Evolutionary conservation across 1,139 yeast genomes (phyloP), one percentile per base, ranked within the genome.

Genomic region (Pichia norvegensis): DNA sequence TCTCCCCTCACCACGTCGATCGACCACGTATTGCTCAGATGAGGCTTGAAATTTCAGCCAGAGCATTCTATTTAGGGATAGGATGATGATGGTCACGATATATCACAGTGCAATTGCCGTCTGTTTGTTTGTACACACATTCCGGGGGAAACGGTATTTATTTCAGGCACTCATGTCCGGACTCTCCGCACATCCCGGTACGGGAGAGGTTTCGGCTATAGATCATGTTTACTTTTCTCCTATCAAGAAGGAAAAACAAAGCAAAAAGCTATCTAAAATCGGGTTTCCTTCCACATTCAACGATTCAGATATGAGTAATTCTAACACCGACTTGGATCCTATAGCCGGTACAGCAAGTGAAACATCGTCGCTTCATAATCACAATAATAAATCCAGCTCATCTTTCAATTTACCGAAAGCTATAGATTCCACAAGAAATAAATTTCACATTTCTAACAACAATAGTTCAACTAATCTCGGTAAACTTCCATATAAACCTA

Each of bases 201-300:
- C 16, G 5, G 36, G 36, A 21, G 38, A 36, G 38, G 27, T 33
- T 33, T 33, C 22, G 2, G 36, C 36, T 10, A 16, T 46, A 9
- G 38, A 14, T 2, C 41, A 43, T 3, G 42, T 36, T 2, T 42
- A 36, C n/a, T 41, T 29, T 4, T 36, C 42, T 10, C 45, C 42
- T 4, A 38, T 46, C 2, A 48, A 48, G 19, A 42, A 38, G 13
- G 16, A 39, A 3, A 17, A 11, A 11, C 44, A 44, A 36, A 46
- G 40, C 16, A 36, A 44, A 23, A 48, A 31, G 33, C 40, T 48
- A 4, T 41, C 46, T 3, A 45, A 43, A 11, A 46, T 48, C 17
- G 46, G 46, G 9, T 41, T 46, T 16, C 43, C 49, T 2, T 43
- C 40, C 22, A 19, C 44, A 1, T 40, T 45, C 16, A 29, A 17